Evolutionary conservation across 768 basidiomycete genomes (phyloP).

Genomic region (Lactifluus echinatus): DNA sequence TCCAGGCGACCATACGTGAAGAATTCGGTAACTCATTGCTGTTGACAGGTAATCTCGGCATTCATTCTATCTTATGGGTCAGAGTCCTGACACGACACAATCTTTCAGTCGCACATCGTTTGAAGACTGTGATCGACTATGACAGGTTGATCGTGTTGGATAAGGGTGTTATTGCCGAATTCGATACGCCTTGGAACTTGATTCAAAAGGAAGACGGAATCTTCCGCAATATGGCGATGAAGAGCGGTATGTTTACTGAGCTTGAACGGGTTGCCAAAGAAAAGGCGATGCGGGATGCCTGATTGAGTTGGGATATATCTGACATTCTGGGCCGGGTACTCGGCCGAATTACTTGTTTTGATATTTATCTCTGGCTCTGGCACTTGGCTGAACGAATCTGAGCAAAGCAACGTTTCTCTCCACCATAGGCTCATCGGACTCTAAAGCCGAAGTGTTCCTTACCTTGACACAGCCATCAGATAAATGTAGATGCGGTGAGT

Average conservation of each 20-base stretch:
- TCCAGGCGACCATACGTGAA: constrained; percentile 78
- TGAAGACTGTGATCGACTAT: constrained; percentile 75
- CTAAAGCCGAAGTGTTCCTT: no score
- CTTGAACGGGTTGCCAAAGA: constrained; percentile 51
- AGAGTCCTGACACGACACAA: constrained; percentile 5
- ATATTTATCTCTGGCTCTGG: background rate
- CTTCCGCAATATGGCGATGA: constrained; percentile 46
- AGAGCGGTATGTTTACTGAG: constrained; percentile 56
- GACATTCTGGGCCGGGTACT: no score
- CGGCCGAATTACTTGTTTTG: background rate
- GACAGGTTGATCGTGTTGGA: constrained; percentile 76
- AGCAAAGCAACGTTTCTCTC: no score
- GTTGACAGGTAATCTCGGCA: constrained; percentile 49
- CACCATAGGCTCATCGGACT: no score
- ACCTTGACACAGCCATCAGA: no score
- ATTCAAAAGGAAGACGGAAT: constrained; percentile 39
- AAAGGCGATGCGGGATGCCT: constrained; percentile 21
- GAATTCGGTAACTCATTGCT: constrained; percentile 73
- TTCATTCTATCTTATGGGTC: constrained; percentile 20
- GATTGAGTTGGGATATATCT: background rate
- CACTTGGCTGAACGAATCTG: background rate
- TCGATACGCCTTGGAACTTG: constrained; percentile 45
- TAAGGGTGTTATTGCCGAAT: constrained; percentile 43
- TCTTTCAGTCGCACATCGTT: constrained; percentile 56
- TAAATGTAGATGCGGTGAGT: no score